phyloP scores from a whole-genome alignment of 768 basidiomycete genomes.

The Mycena epipterygia region DNA sequence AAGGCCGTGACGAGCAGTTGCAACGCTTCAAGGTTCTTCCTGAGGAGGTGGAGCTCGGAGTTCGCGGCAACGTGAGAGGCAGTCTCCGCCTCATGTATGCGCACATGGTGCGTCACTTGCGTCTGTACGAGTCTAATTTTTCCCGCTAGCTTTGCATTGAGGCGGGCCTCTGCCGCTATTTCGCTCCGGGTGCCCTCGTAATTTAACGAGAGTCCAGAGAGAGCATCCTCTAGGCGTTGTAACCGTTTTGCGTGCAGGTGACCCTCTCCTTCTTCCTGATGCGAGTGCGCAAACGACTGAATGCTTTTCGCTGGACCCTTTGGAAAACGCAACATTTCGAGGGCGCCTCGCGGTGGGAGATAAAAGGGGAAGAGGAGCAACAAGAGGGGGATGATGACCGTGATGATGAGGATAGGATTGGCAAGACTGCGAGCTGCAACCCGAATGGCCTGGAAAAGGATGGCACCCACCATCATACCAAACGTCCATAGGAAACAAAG shows the following conservation, averaged over 20 bases:
- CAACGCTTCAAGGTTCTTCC: conserved; percentile 67
- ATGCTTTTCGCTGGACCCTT: conserved; percentile 34
- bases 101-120: conserved; percentile 57
- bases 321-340: neutral
- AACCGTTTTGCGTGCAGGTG: neutral
- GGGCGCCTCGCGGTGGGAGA: no score
- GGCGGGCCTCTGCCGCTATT: conserved; percentile 55
- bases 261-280: conserved; percentile 56
- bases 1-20: conserved; percentile 56
- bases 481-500: no score
- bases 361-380: neutral
- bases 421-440: neutral
- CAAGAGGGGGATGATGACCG: neutral
- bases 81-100: conserved; percentile 48
- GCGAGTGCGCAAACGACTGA: conserved; percentile 64
- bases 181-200: conserved; percentile 2
- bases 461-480: no score
- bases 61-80: conserved; percentile 58
- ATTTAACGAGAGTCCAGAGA: no score
- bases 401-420: conserved; percentile 1
- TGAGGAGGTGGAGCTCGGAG: conserved; percentile 62
- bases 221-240: conserved; percentile 1
- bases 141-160: conserved; percentile 65
- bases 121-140: conserved; percentile 62
- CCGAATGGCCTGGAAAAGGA: no score